Percentiles rank a stretch among this genome's conserved stretches.
phyloP scores from a whole-genome alignment of 1,284 basidiomycete species.

The Sporisorium scitamineum region DNA sequence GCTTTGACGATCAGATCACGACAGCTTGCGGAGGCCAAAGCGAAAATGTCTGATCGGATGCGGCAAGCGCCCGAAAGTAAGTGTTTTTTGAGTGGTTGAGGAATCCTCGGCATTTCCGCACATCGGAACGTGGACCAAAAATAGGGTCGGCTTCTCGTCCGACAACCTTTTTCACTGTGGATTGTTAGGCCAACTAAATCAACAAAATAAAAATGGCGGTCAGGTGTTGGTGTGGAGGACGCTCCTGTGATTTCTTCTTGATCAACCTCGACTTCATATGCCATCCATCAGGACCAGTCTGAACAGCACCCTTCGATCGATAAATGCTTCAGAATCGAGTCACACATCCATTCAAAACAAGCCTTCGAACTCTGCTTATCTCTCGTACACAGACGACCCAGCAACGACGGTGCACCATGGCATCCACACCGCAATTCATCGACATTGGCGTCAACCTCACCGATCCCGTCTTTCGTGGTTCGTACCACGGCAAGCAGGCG shows the following conservation, averaged over 20 bases:
- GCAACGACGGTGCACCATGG: conserved; percentile 8
- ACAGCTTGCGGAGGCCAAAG: neutral
- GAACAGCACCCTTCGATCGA: neutral
- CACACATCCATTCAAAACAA: neutral
- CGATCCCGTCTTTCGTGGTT: conserved; percentile 71
- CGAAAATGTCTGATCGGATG: conserved; percentile 6
- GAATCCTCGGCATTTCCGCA: neutral
- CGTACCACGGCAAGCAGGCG: conserved; percentile 71
- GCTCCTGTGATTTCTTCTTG: too few species aligned
- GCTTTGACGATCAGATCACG: neutral
- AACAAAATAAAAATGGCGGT: neutral
- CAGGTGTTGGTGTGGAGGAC: conserved; percentile 26
- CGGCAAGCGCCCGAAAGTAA: neutral
- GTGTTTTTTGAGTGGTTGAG: neutral
- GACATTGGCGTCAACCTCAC: conserved; percentile 73
- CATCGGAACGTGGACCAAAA: neutral
- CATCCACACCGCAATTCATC: conserved; percentile 36
- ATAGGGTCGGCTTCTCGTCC: neutral
- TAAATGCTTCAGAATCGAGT: neutral
- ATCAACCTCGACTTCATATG: neutral
- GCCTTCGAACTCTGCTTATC: neutral
- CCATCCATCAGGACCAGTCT: neutral
- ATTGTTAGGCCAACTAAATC: neutral
- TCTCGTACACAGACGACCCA: neutral
- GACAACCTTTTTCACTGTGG: neutral